Evolutionary conservation across 2,329 filamentous ascomycete genomes (phyloP), one percentile per base, ranked within the genome.

Genomic region (Berkeleyomyces basicola): DNA sequence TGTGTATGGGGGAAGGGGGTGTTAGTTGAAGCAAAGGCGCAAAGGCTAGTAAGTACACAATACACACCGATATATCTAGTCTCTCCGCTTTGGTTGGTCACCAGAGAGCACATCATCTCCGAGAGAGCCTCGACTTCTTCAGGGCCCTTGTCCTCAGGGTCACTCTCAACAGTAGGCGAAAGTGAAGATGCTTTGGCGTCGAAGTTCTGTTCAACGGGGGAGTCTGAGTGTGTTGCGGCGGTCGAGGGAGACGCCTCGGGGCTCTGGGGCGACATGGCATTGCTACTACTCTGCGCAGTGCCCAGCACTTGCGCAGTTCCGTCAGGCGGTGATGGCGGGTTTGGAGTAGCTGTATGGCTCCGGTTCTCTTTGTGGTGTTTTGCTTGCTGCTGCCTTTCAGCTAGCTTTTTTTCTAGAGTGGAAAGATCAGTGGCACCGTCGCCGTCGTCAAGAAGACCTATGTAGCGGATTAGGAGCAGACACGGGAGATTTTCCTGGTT

Each of bases 61-160:
- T 46, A 67, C 80, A 61, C 79, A 91, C 90, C 93, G 68, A 97
- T 95, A 71, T 96, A 99, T 73, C 93, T 82, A 6, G 92, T 96
- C 76, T 99, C 93, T 62, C 93, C 93, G 66, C 84, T 87, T 68
- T 92, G 90, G 71, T 96, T 97, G 1, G 92, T 97, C 39, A 99
- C 91, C 40, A 99, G 76, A 2, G 91, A 96, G 73, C 92, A 97
- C 93, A 99, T 97, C 87, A 96, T 93, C 74, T 99, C 93, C 0
- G 92, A 96, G 63, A 99, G 75, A 1, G 85, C 85, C 71, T 95
- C 91, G 1, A 95, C 88, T 69, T 95, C 87, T 67, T 86, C 46
- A 9, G n/a, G 46, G 2, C n/a, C 7, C n/a, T 23, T 6, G 4
- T 49, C 79, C 67, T 83, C 58, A 0, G 46, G 81, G 11, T 76